These are phyloP conservation scores for Violaceomyces palustris DNA, from an alignment of 1,284 basidiomycete genomes.

Conservation along the genomic window DNA sequence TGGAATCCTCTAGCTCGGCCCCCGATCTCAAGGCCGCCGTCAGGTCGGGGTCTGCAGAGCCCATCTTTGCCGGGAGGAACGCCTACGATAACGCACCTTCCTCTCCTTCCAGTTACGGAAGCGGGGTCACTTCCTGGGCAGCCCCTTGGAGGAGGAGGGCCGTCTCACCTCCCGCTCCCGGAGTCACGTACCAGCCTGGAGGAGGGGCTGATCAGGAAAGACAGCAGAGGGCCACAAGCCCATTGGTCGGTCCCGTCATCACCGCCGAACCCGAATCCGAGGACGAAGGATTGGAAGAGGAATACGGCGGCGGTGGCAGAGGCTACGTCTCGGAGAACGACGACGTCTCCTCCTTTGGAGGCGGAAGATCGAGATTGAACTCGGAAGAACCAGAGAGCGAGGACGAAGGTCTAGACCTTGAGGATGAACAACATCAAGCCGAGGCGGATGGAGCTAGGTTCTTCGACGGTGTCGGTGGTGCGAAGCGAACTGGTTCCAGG, in stretches of 20 bases:
- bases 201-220: neutral
- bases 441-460: too few species aligned
- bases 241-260: constrained; percentile 31
- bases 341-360: constrained; percentile 8
- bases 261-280: constrained; percentile 23
- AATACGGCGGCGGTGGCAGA: constrained; percentile 21
- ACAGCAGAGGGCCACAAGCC: constrained; percentile 14
- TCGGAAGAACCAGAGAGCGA: constrained; percentile 2
- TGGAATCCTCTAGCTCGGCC: too few species aligned
- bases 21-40: too few species aligned
- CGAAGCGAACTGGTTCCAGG: constrained; percentile 11
- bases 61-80: neutral
- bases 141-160: constrained; percentile 32
- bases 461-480: too few species aligned
- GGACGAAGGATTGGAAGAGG: constrained; percentile 27
- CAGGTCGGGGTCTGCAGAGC: constrained; percentile 5
- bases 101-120: constrained; percentile 6
- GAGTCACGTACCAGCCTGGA: too few species aligned
- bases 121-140: constrained; percentile 16
- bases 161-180: constrained; percentile 11
- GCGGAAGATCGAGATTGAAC: constrained; percentile 1
- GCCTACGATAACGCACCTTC: neutral
- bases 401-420: constrained; percentile 14
- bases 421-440: constrained; percentile 3
- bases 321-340: constrained; percentile 17